A percentile compares a stretch with the other conserved stretches of the same genome.
Evolutionary conservation across 345 rosid species (phyloP).

Genomic region (Citrus inodora): DNA sequence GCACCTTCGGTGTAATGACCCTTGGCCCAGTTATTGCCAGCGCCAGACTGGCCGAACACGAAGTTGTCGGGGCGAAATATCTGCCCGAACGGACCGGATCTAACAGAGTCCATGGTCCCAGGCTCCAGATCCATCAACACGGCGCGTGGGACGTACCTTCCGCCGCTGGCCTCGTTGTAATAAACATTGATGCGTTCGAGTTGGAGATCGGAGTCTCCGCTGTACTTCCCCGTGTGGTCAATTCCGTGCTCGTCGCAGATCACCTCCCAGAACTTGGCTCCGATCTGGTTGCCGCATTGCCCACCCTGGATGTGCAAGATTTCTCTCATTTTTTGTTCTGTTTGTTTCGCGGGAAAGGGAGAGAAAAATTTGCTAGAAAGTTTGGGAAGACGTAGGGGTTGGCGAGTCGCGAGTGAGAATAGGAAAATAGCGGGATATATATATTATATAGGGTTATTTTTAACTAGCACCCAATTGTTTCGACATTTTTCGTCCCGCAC

Average conservation of each 20-base stretch:
- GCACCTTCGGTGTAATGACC: slow-evolving; percentile 33
- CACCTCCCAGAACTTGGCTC: slow-evolving; percentile 33
- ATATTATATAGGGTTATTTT: neutral
- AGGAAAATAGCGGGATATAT: neutral
- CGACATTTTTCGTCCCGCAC: too few species aligned
- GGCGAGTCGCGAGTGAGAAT: neutral
- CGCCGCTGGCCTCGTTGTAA: slow-evolving; percentile 31
- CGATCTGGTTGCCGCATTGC: slow-evolving; percentile 32
- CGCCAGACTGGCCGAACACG: slow-evolving; percentile 31
- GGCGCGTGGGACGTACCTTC: slow-evolving; percentile 27
- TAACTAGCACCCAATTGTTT: too few species aligned
- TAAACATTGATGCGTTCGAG: slow-evolving; percentile 28
- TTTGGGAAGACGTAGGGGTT: neutral
- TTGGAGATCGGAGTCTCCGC: slow-evolving; percentile 26
- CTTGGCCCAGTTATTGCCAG: slow-evolving; percentile 32
- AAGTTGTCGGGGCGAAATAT: slow-evolving; percentile 30
- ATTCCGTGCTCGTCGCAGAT: slow-evolving; percentile 33
- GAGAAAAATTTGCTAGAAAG: neutral
- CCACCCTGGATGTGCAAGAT: slow-evolving; percentile 31
- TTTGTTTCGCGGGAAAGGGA: neutral
- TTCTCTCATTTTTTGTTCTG: slow-evolving; percentile 22
- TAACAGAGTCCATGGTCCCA: slow-evolving; percentile 28
- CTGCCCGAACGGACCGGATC: slow-evolving; percentile 29
- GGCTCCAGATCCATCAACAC: slow-evolving; percentile 33
- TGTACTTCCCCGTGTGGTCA: slow-evolving; percentile 21